Evolutionary conservation across 306 rosid species (phyloP), one percentile per base, ranked within the genome.

Genomic region (Malus asiatica): DNA sequence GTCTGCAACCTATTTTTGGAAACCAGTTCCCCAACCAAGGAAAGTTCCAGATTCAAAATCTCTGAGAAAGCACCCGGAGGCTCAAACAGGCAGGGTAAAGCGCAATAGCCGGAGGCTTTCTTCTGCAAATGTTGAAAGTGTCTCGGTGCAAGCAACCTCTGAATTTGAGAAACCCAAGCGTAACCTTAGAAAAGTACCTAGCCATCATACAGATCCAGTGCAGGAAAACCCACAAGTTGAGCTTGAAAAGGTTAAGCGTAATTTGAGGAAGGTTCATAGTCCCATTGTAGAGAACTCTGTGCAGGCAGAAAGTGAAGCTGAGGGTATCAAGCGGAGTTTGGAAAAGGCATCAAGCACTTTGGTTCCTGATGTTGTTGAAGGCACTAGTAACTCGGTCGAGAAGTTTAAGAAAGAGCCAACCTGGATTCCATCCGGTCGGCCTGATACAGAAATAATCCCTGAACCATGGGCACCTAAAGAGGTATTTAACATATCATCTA

Each of bases 211-310:
- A 0, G 93, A 92, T 22, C 82, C 87, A 48, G 85, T 83, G 78
- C 88, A 75, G 83, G 98, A 96, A 84, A 90, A 90, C 80, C 93
- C 98, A 64, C 98, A 96, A 84, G 67, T 42, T 84, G 99, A 96
- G 79, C 94, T 96, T 65, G 99, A 93, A 85, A 96, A 96, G 89
- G 88, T 96, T 71, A 96, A 96, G 57, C 97, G 96, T 25, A 89
- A 84, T 89, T 85, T 93, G 82, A 93, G 99, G 77, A 96, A 88
- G 93, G 93, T 96, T 81, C 96, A 90, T 66, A 96, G 81, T 84
- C 98, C 99, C 11, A 85, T 82, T 77, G 86, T 86, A 48, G 98
- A 93, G 81, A 87, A 83, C 78, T 75, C 88, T 71, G 86, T 76
- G 71, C 86, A 57, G 66, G 45, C 82, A 13, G 98, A 89, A 83